These are phyloP conservation scores for Monosporozyma siamensis DNA, from an alignment of 805 yeast species.

Conservation along the genomic window DNA sequence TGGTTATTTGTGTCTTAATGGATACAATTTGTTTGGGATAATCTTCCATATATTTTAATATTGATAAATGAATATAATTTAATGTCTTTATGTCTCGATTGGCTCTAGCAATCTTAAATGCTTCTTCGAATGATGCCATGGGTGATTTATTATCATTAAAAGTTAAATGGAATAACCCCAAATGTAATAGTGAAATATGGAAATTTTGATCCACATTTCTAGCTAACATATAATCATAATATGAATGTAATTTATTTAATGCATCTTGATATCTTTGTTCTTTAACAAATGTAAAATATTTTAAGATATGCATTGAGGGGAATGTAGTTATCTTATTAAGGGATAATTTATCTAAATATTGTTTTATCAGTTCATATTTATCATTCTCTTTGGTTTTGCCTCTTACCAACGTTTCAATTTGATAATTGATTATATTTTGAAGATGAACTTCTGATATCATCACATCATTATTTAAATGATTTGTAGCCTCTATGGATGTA, in stretches of 20 bases:
- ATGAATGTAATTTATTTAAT: slow-evolving; percentile 46
- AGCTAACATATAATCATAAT: slow-evolving; percentile 69
- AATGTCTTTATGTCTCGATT: slow-evolving; percentile 66
- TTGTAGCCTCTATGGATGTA: not conserved
- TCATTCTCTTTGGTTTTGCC: not conserved
- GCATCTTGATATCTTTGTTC: slow-evolving; percentile 26
- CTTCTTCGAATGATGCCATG: slow-evolving; percentile 71
- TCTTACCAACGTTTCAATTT: slow-evolving; percentile 8
- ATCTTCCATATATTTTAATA: slow-evolving; percentile 57
- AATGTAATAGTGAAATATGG: slow-evolving; percentile 65
- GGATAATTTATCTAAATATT: slow-evolving; percentile 7
- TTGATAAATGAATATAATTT: slow-evolving; percentile 64
- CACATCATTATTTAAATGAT: not conserved
- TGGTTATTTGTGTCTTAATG: slow-evolving; percentile 51
- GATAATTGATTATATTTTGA: slow-evolving; percentile 19
- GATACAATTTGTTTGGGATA: slow-evolving; percentile 50
- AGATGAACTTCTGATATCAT: slow-evolving; percentile 14
- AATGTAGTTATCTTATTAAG: slow-evolving; percentile 19
- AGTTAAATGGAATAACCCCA: slow-evolving; percentile 62
- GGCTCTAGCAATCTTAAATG: slow-evolving; percentile 80
- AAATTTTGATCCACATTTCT: slow-evolving; percentile 53
- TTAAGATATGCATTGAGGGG: slow-evolving; percentile 20
- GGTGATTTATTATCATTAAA: slow-evolving; percentile 64
- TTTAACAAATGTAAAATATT: slow-evolving; percentile 14
- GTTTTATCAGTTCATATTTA: not conserved